Percentiles rank a stretch among this genome's conserved stretches.
These are phyloP conservation scores for Zasmidium angulare DNA, from an alignment of 2,329 filamentous ascomycete genomes.

Conservation along the genomic window DNA sequence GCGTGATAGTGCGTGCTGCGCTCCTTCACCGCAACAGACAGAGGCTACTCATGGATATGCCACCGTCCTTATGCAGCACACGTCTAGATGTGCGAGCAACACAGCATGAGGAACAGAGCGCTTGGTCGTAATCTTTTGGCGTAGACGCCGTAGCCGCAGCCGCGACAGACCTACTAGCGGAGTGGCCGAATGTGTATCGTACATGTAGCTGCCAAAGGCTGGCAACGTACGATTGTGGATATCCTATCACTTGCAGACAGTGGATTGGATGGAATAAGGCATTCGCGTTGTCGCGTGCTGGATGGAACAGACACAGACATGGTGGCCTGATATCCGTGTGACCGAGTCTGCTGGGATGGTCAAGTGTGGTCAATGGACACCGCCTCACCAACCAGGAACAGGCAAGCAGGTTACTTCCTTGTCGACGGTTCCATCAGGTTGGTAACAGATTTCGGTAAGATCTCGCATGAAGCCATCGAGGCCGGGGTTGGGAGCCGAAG, in stretches of 20 bases:
- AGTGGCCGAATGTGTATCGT: not conserved
- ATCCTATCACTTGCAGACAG: not conserved
- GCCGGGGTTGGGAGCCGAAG: not conserved
- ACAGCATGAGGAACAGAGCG: not conserved
- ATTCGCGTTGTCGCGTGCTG: not conserved
- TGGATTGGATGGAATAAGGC: not conserved
- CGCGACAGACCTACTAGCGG: not conserved
- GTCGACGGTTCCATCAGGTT: not conserved
- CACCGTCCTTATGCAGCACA: not conserved
- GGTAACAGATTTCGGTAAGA: conserved; percentile 6
- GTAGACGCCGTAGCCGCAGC: not conserved
- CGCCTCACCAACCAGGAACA: not conserved
- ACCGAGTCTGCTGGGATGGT: not conserved
- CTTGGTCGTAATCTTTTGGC: not conserved
- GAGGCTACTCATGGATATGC: not conserved
- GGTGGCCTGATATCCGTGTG: not conserved
- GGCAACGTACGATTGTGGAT: not conserved
- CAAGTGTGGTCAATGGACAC: not conserved
- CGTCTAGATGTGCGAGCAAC: not conserved
- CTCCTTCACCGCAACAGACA: not conserved
- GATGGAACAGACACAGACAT: not conserved
- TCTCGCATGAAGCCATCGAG: not conserved
- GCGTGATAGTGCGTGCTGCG: not conserved
- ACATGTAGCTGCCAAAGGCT: not conserved
- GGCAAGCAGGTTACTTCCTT: not conserved